These are phyloP conservation scores for Cubamyces sp. DNA, from an alignment of 768 basidiomycete species.

Conservation along the genomic window DNA sequence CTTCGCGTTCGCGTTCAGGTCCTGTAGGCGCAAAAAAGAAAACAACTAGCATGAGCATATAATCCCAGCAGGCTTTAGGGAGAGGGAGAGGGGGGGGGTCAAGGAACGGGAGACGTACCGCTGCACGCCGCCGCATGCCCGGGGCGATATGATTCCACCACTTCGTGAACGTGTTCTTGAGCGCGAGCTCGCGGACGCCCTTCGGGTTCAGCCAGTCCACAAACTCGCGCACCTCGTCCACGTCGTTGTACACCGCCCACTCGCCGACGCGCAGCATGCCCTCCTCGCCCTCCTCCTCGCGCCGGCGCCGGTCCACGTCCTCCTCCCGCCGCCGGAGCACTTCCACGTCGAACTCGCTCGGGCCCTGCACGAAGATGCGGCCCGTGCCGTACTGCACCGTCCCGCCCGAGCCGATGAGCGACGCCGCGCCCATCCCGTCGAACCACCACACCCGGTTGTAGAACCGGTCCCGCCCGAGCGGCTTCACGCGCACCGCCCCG, in stretches of 20 bases:
- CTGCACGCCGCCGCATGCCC: slow-evolving; percentile 74
- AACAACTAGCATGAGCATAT: background rate
- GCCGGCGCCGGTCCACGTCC: slow-evolving; percentile 59
- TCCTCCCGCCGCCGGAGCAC: slow-evolving; percentile 62
- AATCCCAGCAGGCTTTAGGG: background rate
- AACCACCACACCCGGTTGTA: slow-evolving; percentile 99
- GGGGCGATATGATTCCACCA: slow-evolving; percentile 85
- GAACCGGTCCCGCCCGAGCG: slow-evolving; percentile 90
- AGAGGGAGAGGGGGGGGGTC: background rate
- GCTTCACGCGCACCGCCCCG: slow-evolving; percentile 83
- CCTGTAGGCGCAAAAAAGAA: slow-evolving; percentile 44
- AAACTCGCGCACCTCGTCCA: slow-evolving; percentile 85
- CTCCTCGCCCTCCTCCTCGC: slow-evolving; percentile 80
- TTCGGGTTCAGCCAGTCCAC: slow-evolving; percentile 90
- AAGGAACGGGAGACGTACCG: slow-evolving; percentile 51
- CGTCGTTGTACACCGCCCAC: slow-evolving; percentile 89
- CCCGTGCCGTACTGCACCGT: slow-evolving; percentile 87
- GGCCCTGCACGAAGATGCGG: slow-evolving; percentile 90
- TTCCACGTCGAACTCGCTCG: slow-evolving; percentile 79
- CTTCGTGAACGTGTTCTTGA: slow-evolving; percentile 76
- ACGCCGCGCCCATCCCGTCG: slow-evolving; percentile 90
- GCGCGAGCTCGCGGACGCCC: slow-evolving; percentile 83
- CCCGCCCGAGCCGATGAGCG: slow-evolving; percentile 77
- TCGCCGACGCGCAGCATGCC: slow-evolving; percentile 74
- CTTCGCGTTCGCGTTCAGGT: slow-evolving; percentile 68